These are phyloP conservation scores for Malus asiatica DNA, from an alignment of 306 rosid genomes.

Conservation along the genomic window DNA sequence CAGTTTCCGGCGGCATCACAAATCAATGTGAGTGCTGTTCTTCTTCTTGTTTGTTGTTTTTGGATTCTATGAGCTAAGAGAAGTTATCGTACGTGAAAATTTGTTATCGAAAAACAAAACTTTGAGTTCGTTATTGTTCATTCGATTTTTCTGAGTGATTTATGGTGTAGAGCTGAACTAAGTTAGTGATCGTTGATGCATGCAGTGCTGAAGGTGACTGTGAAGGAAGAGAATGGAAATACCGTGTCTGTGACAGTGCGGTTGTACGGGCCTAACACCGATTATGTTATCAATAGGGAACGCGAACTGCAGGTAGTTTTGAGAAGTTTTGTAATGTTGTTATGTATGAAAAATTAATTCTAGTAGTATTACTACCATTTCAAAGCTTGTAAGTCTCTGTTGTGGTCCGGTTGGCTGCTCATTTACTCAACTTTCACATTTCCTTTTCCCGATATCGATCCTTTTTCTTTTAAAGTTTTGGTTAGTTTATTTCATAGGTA, in stretches of 20 bases:
- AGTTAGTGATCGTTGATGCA: conserved; percentile 10
- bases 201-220: conserved; percentile 74
- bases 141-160: neutral
- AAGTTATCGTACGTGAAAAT: neutral
- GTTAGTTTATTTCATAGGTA: neutral
- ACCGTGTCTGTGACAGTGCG: conserved; percentile 48
- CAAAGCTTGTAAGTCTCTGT: neutral
- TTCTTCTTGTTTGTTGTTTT: neutral
- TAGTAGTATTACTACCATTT: too few species aligned
- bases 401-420: neutral
- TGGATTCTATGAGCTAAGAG: neutral
- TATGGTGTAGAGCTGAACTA: neutral
- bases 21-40: conserved; percentile 59
- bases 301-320: conserved; percentile 75
- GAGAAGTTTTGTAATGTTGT: neutral
- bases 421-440: neutral
- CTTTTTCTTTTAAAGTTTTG: neutral
- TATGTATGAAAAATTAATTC: too few species aligned
- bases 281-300: conserved; percentile 67
- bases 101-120: neutral
- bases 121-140: neutral
- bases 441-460: neutral
- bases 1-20: conserved; percentile 89
- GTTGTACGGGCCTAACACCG: conserved; percentile 89
- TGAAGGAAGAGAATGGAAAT: conserved; percentile 44